phyloP scores from a whole-genome alignment of 139 green algal genomes.

The Nannochloris sp. region DNA sequence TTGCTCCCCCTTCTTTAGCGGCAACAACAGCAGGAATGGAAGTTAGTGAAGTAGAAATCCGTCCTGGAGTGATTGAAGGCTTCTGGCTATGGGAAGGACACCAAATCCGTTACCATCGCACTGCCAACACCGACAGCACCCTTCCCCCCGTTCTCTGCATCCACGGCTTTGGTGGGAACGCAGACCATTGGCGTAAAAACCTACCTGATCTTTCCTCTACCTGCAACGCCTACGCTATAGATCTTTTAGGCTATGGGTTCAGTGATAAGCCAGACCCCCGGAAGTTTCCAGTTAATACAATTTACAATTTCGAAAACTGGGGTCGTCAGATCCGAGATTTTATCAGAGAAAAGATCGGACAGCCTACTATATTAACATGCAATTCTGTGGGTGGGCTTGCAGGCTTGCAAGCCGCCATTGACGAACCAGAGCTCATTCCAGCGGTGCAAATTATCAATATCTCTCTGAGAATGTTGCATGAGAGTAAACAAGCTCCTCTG shows the following conservation, averaged over 20 bases:
- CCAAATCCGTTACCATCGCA: constrained; percentile 70
- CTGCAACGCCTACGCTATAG: constrained; percentile 70
- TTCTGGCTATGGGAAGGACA: constrained; percentile 75
- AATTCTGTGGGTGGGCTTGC: constrained; percentile 63
- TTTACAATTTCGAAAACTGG: constrained; percentile 75
- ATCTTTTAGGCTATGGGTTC: constrained; percentile 82
- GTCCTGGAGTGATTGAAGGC: constrained; percentile 28
- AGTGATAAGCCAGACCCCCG: constrained; percentile 75
- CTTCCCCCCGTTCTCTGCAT: constrained; percentile 14
- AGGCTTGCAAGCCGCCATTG: constrained; percentile 52
- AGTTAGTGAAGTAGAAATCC: constrained; percentile 16
- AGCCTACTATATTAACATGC: constrained; percentile 61
- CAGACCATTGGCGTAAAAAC: constrained; percentile 89
- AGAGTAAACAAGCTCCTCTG: constrained; percentile 35
- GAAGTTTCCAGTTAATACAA: constrained; percentile 29
- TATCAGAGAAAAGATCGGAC: constrained; percentile 40
- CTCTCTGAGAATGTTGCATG: constrained; percentile 63
- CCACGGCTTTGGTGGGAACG: constrained; percentile 93
- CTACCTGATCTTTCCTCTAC: constrained; percentile 47
- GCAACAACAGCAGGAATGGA: not conserved
- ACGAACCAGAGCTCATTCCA: constrained; percentile 43
- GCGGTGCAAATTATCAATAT: constrained; percentile 80
- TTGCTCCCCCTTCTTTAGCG: not conserved
- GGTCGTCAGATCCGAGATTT: constrained; percentile 63
- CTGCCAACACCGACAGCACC: constrained; percentile 14